These are phyloP conservation scores for Plasmodium gonderi DNA, from an alignment of 169 alveolate genomes.

Conservation along the genomic window DNA sequence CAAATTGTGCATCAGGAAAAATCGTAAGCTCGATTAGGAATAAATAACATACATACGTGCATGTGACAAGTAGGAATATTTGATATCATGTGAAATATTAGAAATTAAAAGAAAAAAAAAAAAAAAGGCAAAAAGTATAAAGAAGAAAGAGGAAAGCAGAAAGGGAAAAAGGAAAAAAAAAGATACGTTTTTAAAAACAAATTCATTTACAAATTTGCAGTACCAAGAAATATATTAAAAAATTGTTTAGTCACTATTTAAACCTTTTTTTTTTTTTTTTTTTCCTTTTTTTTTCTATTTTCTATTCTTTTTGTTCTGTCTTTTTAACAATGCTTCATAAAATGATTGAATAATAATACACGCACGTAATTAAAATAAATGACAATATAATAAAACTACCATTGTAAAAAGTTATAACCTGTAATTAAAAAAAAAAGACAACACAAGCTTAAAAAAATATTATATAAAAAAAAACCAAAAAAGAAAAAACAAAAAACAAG, in stretches of 20 bases:
- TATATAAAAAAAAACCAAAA: neutral
- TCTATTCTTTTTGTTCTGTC: neutral
- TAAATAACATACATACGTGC: neutral
- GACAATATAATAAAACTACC: neutral
- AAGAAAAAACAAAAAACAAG: neutral
- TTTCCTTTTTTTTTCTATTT: neutral
- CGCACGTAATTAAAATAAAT: neutral
- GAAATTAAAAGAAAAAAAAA: neutral
- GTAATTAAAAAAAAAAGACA: neutral
- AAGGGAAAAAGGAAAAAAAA: neutral
- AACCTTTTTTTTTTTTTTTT: neutral
- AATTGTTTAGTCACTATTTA: neutral
- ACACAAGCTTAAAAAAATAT: neutral
- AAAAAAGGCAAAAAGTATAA: neutral
- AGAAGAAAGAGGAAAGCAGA: neutral
- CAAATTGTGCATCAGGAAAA: neutral
- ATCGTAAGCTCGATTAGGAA: neutral
- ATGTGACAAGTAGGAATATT: neutral
- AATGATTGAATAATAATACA: neutral
- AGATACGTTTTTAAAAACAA: neutral
- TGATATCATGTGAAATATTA: neutral
- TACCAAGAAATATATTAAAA: neutral
- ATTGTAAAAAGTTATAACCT: neutral
- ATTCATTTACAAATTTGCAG: neutral
- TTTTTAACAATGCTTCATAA: neutral